These are phyloP conservation scores for Eutrema japonicum DNA, from an alignment of 345 rosid species.

Conservation along the genomic window DNA sequence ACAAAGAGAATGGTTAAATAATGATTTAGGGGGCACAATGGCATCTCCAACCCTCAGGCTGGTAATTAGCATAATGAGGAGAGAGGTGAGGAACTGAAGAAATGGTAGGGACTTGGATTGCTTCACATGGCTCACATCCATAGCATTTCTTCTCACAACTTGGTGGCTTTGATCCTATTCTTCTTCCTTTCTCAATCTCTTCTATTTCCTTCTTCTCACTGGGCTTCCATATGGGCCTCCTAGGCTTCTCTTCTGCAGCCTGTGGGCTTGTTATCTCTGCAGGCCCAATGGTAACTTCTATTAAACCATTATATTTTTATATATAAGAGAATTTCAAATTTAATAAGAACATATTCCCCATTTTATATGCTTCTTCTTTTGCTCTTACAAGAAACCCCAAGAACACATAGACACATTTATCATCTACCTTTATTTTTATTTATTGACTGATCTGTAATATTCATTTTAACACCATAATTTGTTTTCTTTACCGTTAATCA, in stretches of 20 bases:
- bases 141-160: constrained; percentile 74
- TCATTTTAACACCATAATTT: neutral
- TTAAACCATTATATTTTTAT: neutral
- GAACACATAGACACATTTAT: neutral
- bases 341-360: neutral
- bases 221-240: neutral
- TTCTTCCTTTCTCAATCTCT: constrained; percentile 42
- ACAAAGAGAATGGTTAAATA: neutral
- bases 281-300: neutral
- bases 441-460: neutral
- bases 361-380: neutral
- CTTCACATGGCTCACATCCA: constrained; percentile 81
- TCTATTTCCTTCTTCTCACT: constrained; percentile 16
- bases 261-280: constrained; percentile 22
- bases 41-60: constrained; percentile 92
- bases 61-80: constrained; percentile 67
- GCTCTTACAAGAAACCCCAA: neutral
- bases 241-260: neutral
- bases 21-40: constrained; percentile 61
- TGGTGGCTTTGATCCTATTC: constrained; percentile 81
- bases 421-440: neutral
- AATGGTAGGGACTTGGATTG: constrained; percentile 71
- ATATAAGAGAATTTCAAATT: neutral
- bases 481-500: neutral
- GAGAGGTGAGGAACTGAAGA: constrained; percentile 38